Percentiles rank a stretch among this genome's conserved stretches.
Evolutionary conservation across 2,329 filamentous ascomycete species (phyloP).

Genomic region (Alternaria sp.): DNA sequence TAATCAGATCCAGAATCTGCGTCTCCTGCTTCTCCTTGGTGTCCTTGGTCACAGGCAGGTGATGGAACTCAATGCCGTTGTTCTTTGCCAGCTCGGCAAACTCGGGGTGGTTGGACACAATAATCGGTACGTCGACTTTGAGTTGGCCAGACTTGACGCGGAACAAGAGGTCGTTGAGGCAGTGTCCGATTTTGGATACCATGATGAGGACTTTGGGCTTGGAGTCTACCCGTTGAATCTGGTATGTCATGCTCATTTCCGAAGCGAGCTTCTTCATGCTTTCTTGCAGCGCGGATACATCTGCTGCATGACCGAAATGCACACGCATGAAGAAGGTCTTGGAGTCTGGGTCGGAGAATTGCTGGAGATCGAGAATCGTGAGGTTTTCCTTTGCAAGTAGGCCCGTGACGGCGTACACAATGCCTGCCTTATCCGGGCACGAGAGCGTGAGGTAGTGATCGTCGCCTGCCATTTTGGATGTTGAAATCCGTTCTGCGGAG

Average conservation of each 20-base stretch:
- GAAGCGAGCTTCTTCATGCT: constrained; percentile 67
- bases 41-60: constrained; percentile 79
- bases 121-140: constrained; percentile 75
- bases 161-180: constrained; percentile 83
- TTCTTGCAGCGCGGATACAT: constrained; percentile 55
- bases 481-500: constrained; percentile 31
- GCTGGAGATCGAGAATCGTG: constrained; percentile 84
- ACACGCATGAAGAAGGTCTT: constrained; percentile 88
- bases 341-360: constrained; percentile 78
- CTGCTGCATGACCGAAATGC: constrained; percentile 70
- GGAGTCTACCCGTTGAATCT: constrained; percentile 69
- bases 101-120: constrained; percentile 83
- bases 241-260: constrained; percentile 72
- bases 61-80: constrained; percentile 80
- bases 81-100: constrained; percentile 71
- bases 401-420: constrained; percentile 83
- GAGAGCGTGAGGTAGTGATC: constrained; percentile 71
- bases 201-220: constrained; percentile 83
- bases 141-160: constrained; percentile 76
- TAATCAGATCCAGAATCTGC: constrained; percentile 73
- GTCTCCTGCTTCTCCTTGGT: constrained; percentile 77
- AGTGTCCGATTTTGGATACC: constrained; percentile 89
- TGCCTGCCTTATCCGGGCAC: constrained; percentile 83
- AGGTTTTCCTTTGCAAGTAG: constrained; percentile 75
- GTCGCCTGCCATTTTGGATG: constrained; percentile 36